Evolutionary conservation across 2,329 filamentous ascomycete species (phyloP).

Genomic region (Sclerotinia trifoliorum): DNA sequence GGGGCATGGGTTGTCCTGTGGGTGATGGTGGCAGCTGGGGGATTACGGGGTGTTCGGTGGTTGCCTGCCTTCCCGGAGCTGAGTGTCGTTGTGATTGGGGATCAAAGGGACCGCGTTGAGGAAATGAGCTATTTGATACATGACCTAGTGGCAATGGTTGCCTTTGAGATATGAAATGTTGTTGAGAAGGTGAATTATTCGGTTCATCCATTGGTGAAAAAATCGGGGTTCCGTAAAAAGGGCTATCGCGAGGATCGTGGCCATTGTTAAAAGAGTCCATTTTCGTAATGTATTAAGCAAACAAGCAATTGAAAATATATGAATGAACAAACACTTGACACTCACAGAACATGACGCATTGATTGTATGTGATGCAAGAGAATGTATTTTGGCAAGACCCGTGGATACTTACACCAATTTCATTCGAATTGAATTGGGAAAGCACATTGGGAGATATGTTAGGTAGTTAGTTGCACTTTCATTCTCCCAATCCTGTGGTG

Average conservation of each 20-base stretch:
- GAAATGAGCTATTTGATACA: too few relatives aligned
- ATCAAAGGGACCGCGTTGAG: too few relatives aligned
- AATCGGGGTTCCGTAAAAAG: not conserved
- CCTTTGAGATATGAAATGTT: too few relatives aligned
- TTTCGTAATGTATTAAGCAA: not conserved
- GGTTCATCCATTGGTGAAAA: too few relatives aligned
- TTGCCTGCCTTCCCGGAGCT: not conserved
- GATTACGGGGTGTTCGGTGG: too few relatives aligned
- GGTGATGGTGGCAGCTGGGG: not conserved
- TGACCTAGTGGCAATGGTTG: too few relatives aligned
- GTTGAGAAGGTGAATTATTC: not conserved
- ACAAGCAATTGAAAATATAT: not conserved
- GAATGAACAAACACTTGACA: not conserved
- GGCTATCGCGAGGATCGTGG: not conserved
- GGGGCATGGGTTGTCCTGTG: not conserved
- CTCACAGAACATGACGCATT: not conserved
- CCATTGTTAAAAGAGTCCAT: not conserved
- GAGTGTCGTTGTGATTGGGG: not conserved
- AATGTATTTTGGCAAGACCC: not conserved
- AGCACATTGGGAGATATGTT: not conserved
- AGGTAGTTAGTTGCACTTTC: not conserved
- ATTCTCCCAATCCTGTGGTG: not conserved
- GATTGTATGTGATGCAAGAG: not conserved
- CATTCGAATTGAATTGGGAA: not conserved
- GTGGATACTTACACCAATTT: not conserved